Evolutionary conservation across 352 stramenopile species (phyloP).

Genomic region (Phytopythium oedochilum): DNA sequence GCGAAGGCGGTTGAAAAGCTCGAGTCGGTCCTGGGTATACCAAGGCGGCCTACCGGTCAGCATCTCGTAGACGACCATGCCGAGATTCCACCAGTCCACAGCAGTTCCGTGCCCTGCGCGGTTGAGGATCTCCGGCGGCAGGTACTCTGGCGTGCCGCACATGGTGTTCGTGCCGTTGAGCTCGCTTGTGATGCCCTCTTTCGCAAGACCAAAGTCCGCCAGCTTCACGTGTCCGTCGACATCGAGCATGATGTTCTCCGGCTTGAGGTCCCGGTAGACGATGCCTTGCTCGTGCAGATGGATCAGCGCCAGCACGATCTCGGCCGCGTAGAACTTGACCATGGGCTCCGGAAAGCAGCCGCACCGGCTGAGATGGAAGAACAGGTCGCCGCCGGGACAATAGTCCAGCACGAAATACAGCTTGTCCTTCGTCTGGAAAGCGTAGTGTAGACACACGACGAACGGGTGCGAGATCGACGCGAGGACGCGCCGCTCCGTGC

Average conservation of each 20-base stretch:
- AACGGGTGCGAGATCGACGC: conserved; percentile 82
- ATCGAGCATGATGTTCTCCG: conserved; percentile 86
- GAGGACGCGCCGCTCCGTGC: conserved; percentile 79
- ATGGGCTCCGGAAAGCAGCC: conserved; percentile 80
- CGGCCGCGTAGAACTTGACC: conserved; percentile 79
- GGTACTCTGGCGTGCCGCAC: conserved; percentile 86
- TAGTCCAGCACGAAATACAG: conserved; percentile 88
- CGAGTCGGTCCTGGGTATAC: conserved; percentile 89
- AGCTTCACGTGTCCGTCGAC: conserved; percentile 81
- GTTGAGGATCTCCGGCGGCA: conserved; percentile 85
- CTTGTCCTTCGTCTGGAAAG: conserved; percentile 83
- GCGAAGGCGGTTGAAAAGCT: conserved; percentile 82
- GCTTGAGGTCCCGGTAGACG: conserved; percentile 81
- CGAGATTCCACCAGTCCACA: conserved; percentile 93
- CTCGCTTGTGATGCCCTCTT: conserved; percentile 69
- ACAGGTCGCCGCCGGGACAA: conserved; percentile 78
- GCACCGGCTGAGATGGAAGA: conserved; percentile 73
- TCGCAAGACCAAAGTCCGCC: conserved; percentile 76
- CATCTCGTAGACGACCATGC: conserved; percentile 83
- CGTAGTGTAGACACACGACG: conserved; percentile 86
- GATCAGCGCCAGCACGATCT: conserved; percentile 83
- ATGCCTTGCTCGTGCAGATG: conserved; percentile 84
- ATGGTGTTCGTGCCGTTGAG: conserved; percentile 75
- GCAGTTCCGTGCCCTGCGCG: conserved; percentile 82
- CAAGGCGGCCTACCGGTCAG: conserved; percentile 77